Base-by-base conservation (phyloP, 2,329 filamentous ascomycete genomes). In the Aspergillus ibericus region DNA sequence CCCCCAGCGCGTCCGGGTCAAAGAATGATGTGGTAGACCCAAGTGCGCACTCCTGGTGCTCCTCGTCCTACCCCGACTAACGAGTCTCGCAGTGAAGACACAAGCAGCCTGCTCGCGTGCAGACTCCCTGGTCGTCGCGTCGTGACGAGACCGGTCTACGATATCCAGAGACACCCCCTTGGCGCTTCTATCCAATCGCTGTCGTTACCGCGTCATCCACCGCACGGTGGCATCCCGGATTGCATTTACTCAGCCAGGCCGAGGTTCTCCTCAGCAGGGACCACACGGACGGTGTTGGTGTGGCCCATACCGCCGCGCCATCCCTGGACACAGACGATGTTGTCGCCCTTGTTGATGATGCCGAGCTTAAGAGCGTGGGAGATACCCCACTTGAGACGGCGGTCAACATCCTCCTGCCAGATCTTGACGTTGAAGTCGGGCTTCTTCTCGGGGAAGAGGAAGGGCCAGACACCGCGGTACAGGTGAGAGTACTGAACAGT, bases 361-460 rank as follows among this genome's bases (percentile, higher is more conserved):
- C 87, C 83, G 46, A 99, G 89, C 79, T 89, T 87, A 72, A 96
- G 86, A 69, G 92, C 95, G 75, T 92, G 87, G 75, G 85, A 82
- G 76, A 99, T 91, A 76, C 91, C 95, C 93, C 93, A 99, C 85
- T 93, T 96, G 79, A 99, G 91, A 75, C 95, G 92, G 76, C 88
- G 87, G 81, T 99, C 95, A 69, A 99, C 95, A 79, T 99, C 93
- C 83, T 98, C 92, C 82, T 99, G 95, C 95, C 95, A 99, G 81
- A 96, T 93, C 72, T 89, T 86, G 78, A 89, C 86, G 76, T 84
- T 85, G 80, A 98, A 99, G 82, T 99, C 92, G 69, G 95, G 95
- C 88, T 98, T 98, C 70, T 82, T 80, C 82, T 96, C 90, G 55
- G 89, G 86, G 85, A 97, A 98, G 72, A 90, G 84, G 89, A 99